Base-by-base conservation (phyloP, 768 basidiomycete genomes). In the Dendrothele bispora region DNA sequence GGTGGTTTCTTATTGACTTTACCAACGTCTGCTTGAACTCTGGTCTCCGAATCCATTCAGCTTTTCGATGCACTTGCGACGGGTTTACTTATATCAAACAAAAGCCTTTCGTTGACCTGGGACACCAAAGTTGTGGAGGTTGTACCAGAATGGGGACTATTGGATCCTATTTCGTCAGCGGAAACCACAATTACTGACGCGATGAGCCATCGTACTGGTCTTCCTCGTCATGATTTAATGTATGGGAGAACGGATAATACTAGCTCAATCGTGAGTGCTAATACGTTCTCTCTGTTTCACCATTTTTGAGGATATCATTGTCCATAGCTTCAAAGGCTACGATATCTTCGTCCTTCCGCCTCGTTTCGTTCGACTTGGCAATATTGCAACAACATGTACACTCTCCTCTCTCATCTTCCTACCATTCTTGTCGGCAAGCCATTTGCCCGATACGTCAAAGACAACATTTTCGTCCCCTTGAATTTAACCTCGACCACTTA, bases 161-260 rank as follows among this genome's bases (percentile, higher is more conserved):
- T 53, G 52, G 62, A 66, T 37, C 55, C 56, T 3, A 26, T 59
- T 24, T 59, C 59, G 2, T 49, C 53, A 4, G 36, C 50, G 22
- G 49, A 56, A 26, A 55, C 46, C 15, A 49, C 56, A 2, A 56
- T 65, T 25, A 40, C 56, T 28, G 64, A 65, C 40, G 41, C 59
- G 4, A 60, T 63, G 59, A 60, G 55, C 49, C 64, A 65, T 36
- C 60, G 60, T 37, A 61, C 63, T 24, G 62, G 61, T 3, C 30
- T 59, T 7, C 60, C 63, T 29, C 54, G 55, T 2, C 62, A 63
- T 35, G 61, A 62, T 36, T 38, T 52, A 5, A 38, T 39, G 5
- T 44, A 53, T 17, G 42, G 48, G 7, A 28, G 7, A 28, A 43
- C 7, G 6, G 41, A 43, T 25, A 44, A 32, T 17, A 27, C 39